Evolutionary conservation across 305 asterid genomes (phyloP), one percentile per base, ranked within the genome.

Genomic region (Solanum aculeatissimum): DNA sequence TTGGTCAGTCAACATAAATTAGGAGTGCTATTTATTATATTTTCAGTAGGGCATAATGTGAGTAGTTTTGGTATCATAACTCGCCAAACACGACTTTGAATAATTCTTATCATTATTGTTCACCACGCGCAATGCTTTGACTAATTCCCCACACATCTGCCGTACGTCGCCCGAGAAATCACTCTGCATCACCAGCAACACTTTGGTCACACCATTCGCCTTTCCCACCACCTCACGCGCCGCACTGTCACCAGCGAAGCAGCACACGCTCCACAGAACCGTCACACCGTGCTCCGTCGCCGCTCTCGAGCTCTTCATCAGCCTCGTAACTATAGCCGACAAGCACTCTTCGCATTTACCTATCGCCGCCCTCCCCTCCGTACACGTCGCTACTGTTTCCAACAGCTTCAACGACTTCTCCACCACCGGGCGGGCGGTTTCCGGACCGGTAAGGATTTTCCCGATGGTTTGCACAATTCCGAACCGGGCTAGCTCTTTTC

Each of bases 121-220:
- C 78, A 87, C 92, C 4, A 83, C 91, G 91, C 94, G 83, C 88
- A 95, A 83, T 3, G 91, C 95, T 86, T 94, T 95, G 94, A 95
- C 98, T 91, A 95, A 84, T 38, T 95, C 97, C 2, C 91, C 87
- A 86, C 98, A 95, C 97, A 94, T 92, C 83, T 90, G 90, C 88
- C 86, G 87, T 42, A 92, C 90, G 68, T 84, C 87, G 7, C 89
- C 82, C 1, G 95, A 82, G 71, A 97, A 95, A 16, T 86, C 91
- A 83, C 98, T 95, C 91, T 94, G 98, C 98, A 95, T 95, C 84
- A 95, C 98, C 57, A 95, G 71, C 84, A 95, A 89, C 66, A 95
- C 95, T 91, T 93, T 94, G 13, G 95, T 95, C 91, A 91, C 83
- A 10, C 98, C 98, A 32, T 94, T 92, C 54, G 77, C 96, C 55